Evolutionary conservation across 2,329 filamentous ascomycete genomes (phyloP), one percentile per base, ranked within the genome.

Genomic region (Sclerotinia spermophila): DNA sequence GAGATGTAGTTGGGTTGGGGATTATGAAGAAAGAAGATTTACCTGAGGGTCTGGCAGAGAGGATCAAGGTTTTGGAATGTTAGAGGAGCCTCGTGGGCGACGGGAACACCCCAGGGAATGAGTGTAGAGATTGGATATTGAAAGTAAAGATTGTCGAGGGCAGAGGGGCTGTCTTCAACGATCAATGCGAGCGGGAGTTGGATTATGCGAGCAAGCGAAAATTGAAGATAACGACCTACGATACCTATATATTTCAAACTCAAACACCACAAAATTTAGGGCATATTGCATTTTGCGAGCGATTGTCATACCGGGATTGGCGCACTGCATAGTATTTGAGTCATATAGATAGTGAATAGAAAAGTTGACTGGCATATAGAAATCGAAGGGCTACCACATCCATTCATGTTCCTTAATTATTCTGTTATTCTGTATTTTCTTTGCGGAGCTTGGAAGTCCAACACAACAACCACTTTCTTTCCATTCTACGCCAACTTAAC

Each of bases 1-100:
- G 94, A 1, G 96, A 99, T 82, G 89, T 93, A 67, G 83, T 98
- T 70, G 83, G 86, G 69, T 81, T 97, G 81, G 94, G 94, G 0
- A 81, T 99, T 53, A 84, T 96, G 53, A 88, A 86, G 79, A 80
- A 84, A 72, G 90, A 94, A 75, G 93, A 97, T 35, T 81, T 99
- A 74, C 93, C 94, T 0, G 85, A 86, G 74, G 84, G 84, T n/a
- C 77, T 97, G 77, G 82, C 85, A 74, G 79, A 81, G 66, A 86
- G 85, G 78, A 78, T 96, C 72, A 96, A 95, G 84, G 82, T 86
- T 73, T 86, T 96, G 35, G 86, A 90, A 60, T 89, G 89, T 75
- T 93, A 67, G 73, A 11, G 17, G 30, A 3, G 30, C 24, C 33
- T 6, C 6, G 21, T 15, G 40, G 40, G 19, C 2, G 33, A n/a